phyloP scores from a whole-genome alignment of 1,139 yeast genomes.

The Debaryomyces psychrophilus region DNA sequence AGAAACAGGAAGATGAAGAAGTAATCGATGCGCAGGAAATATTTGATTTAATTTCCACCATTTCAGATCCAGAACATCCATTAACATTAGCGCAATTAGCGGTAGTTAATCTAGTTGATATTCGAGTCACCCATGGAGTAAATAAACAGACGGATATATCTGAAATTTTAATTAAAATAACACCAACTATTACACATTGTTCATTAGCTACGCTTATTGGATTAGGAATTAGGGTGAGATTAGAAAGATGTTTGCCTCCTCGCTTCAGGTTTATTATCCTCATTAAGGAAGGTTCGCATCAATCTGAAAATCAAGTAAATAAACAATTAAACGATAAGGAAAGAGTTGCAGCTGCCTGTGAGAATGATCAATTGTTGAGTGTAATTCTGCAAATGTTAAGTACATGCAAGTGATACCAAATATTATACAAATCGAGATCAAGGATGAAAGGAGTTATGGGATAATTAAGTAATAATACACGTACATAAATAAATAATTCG shows the following conservation, averaged over 20 bases:
- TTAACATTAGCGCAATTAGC: conserved; percentile 92
- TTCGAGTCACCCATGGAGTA: conserved; percentile 63
- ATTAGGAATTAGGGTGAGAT: conserved; percentile 86
- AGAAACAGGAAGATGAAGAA: conserved; percentile 53
- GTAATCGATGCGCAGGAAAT: conserved; percentile 70
- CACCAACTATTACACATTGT: conserved; percentile 98
- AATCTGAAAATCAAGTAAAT: conserved; percentile 93
- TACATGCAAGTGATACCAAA: conserved; percentile 55
- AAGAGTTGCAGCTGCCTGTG: conserved; percentile 98
- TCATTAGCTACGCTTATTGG: conserved; percentile 96
- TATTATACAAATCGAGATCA: not conserved
- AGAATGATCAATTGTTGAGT: conserved; percentile 84
- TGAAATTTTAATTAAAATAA: conserved; percentile 78
- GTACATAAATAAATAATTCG: conserved; percentile 16
- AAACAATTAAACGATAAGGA: conserved; percentile 97
- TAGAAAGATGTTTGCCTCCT: conserved; percentile 87
- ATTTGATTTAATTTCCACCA: conserved; percentile 73
- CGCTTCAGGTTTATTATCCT: conserved; percentile 79
- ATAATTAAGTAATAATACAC: conserved; percentile 10
- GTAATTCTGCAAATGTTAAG: conserved; percentile 92
- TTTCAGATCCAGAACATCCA: conserved; percentile 98
- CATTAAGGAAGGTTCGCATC: conserved; percentile 91
- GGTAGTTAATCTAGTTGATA: conserved; percentile 85
- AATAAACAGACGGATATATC: conserved; percentile 56
- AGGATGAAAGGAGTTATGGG: not conserved